Evolutionary conservation across 495 filamentous ascomycete genomes (phyloP).

Genomic region (Neurospora sublineolata): DNA sequence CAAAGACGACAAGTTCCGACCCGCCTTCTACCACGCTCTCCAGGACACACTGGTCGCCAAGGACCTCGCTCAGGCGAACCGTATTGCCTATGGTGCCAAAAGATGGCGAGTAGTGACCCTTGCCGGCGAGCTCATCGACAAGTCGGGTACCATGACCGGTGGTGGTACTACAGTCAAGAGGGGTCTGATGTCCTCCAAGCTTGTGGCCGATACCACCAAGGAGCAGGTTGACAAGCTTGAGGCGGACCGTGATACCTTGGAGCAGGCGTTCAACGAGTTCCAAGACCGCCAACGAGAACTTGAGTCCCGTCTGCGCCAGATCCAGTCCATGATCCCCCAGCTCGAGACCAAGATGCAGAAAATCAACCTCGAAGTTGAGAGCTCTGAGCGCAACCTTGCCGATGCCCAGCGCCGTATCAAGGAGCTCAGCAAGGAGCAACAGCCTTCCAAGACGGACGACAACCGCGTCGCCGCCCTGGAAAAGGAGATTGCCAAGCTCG

Average conservation of each 20-base stretch:
- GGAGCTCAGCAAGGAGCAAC: constrained; percentile 69
- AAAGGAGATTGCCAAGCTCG: constrained; percentile 61
- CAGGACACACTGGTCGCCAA: constrained; percentile 90
- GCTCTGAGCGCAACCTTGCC: constrained; percentile 67
- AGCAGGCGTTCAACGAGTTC: constrained; percentile 67
- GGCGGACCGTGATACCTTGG: constrained; percentile 70
- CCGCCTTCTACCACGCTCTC: constrained; percentile 87
- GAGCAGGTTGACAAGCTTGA: constrained; percentile 84
- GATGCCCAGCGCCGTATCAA: constrained; percentile 75
- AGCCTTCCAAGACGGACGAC: constrained; percentile 69
- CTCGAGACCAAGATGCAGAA: constrained; percentile 89
- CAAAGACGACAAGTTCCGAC: constrained; percentile 75
- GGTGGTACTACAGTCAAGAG: constrained; percentile 80
- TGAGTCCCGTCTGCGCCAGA: constrained; percentile 56
- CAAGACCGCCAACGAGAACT: constrained; percentile 69
- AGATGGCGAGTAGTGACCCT: constrained; percentile 95
- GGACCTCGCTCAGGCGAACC: constrained; percentile 85
- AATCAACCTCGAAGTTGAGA: constrained; percentile 78
- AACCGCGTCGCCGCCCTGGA: constrained; percentile 55
- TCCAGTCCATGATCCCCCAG: constrained; percentile 72
- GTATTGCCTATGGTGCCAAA: constrained; percentile 85
- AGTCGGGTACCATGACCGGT: constrained; percentile 95
- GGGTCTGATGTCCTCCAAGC: constrained; percentile 91
- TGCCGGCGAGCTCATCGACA: constrained; percentile 90
- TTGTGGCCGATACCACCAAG: constrained; percentile 69